These are phyloP conservation scores for Yarrowia porcina DNA, from an alignment of 805 yeast genomes.

Conservation along the genomic window DNA sequence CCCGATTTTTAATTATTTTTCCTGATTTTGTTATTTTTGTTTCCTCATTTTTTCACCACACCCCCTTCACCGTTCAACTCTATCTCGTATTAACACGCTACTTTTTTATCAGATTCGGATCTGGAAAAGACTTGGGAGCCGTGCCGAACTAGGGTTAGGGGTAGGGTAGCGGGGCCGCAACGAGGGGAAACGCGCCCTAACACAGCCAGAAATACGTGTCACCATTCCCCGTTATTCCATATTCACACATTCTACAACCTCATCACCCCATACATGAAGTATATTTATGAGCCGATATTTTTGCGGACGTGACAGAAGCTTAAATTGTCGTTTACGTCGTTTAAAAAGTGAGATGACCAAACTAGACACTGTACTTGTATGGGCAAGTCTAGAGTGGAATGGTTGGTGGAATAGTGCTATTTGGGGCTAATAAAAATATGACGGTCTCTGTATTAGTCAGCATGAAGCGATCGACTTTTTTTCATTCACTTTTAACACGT, in stretches of 20 bases:
- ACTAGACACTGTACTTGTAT: too few species aligned
- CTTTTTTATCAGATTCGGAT: conserved; percentile 20
- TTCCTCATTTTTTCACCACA: neutral
- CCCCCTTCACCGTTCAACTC: neutral
- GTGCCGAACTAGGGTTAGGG: neutral
- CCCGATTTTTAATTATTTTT: neutral
- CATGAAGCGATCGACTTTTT: too few species aligned
- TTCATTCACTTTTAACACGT: too few species aligned
- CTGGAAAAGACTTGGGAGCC: neutral
- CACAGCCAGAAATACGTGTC: too few species aligned
- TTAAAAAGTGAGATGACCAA: neutral
- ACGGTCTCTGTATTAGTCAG: too few species aligned
- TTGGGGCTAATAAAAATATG: too few species aligned
- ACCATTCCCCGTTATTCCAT: too few species aligned
- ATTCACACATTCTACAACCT: neutral
- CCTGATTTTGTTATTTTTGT: neutral
- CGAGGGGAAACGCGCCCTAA: too few species aligned
- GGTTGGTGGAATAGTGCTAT: too few species aligned
- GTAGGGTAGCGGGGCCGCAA: too few species aligned
- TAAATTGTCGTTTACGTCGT: conserved; percentile 1
- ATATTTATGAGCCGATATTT: conserved; percentile 23
- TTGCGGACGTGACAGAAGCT: conserved; percentile 7
- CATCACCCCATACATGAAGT: conserved; percentile 24
- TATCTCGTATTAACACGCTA: neutral
- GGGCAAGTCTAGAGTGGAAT: too few species aligned